Evolutionary conservation across 2,329 filamentous ascomycete genomes (phyloP).

Genomic region (Diaporthe velutina): DNA sequence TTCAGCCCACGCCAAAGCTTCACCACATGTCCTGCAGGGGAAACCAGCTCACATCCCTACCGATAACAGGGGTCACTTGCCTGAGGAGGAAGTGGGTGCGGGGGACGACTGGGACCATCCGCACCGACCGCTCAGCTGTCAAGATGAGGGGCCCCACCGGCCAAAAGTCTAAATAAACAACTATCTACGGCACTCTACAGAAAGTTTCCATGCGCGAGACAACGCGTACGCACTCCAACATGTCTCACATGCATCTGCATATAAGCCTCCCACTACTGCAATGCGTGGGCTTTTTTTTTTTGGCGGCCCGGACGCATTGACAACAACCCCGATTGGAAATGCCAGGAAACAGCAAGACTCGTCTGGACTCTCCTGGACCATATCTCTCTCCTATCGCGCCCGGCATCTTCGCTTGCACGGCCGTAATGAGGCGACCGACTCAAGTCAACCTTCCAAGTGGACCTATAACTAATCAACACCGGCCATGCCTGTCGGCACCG

Average conservation of each 20-base stretch:
- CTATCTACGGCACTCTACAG: neutral
- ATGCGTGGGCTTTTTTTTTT: neutral
- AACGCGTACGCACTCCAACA: neutral
- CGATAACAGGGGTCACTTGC: neutral
- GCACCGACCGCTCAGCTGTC: slow-evolving; percentile 12
- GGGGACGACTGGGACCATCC: neutral
- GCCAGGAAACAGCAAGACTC: neutral
- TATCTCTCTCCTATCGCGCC: neutral
- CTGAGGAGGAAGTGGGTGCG: neutral
- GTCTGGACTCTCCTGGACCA: neutral
- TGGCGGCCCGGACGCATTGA: neutral
- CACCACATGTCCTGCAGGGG: slow-evolving; percentile 26
- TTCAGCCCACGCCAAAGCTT: slow-evolving; percentile 11
- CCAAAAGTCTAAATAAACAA: slow-evolving; percentile 28
- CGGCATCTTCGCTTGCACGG: neutral
- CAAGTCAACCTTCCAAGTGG: slow-evolving; percentile 1
- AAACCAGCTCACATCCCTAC: slow-evolving; percentile 16
- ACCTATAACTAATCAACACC: neutral
- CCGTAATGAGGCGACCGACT: neutral
- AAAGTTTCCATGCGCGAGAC: neutral
- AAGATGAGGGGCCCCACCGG: slow-evolving; percentile 28
- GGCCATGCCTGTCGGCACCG: neutral
- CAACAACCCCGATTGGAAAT: neutral
- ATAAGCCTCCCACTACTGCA: slow-evolving; percentile 20
- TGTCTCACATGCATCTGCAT: neutral